Evolutionary conservation across 495 filamentous ascomycete species (phyloP).

Genomic region (Arthonia radiata): DNA sequence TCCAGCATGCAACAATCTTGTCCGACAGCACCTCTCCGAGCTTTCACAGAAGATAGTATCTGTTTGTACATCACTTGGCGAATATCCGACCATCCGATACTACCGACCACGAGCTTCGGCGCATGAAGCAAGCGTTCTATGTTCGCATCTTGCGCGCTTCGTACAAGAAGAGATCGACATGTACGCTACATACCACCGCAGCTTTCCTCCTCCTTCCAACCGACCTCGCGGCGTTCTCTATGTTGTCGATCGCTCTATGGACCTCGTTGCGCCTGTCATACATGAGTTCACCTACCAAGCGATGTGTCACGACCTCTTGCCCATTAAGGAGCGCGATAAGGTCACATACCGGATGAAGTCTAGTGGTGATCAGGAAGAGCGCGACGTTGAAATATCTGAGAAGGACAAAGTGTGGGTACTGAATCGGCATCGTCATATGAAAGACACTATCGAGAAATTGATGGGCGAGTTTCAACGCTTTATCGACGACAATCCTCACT

Average conservation of each 20-base stretch:
- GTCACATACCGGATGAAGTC: slow-evolving; percentile 69
- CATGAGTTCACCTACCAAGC: slow-evolving; percentile 98
- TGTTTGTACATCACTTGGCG: slow-evolving; percentile 59
- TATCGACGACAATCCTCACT: slow-evolving; percentile 78
- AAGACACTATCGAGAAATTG: slow-evolving; percentile 82
- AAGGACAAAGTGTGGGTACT: slow-evolving; percentile 83
- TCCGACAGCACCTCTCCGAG: slow-evolving; percentile 52
- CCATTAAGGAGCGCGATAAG: slow-evolving; percentile 68
- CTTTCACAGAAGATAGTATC: slow-evolving; percentile 75
- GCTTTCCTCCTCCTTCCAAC: slow-evolving; percentile 49
- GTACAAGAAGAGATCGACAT: slow-evolving; percentile 73
- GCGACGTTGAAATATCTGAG: slow-evolving; percentile 75
- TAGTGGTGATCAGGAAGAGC: slow-evolving; percentile 36
- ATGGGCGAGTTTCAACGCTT: slow-evolving; percentile 85
- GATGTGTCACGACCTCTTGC: slow-evolving; percentile 83
- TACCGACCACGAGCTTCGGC: slow-evolving; percentile 47
- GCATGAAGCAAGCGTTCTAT: slow-evolving; percentile 74
- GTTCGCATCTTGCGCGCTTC: slow-evolving; percentile 69
- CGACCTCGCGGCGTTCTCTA: slow-evolving; percentile 64
- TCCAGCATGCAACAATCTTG: slow-evolving; percentile 62
- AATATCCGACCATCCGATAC: slow-evolving; percentile 78
- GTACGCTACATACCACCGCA: slow-evolving; percentile 54
- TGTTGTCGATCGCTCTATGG: slow-evolving; percentile 80
- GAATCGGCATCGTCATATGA: slow-evolving; percentile 89
- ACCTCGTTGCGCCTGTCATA: slow-evolving; percentile 59